Conservation (phyloP, 139 green algal genomes). For the Coccomyxa sp. region DNA sequence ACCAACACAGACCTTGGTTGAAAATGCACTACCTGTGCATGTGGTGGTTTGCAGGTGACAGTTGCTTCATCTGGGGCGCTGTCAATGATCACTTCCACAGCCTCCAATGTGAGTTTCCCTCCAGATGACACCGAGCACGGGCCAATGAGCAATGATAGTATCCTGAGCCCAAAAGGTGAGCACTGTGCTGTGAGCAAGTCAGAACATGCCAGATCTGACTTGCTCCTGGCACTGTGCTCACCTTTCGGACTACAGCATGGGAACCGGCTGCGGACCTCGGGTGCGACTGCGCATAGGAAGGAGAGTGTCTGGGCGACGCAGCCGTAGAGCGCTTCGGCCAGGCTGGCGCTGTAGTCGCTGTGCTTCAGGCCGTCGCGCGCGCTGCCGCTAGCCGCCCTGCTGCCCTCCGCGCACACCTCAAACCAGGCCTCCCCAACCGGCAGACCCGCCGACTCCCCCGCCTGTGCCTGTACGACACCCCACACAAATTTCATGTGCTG, state of each 20-base stretch:
- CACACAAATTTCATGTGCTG: not conserved
- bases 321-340: conserved; percentile 4
- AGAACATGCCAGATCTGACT: too few relatives aligned
- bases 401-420: conserved; percentile 1
- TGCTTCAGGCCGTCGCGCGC: not conserved
- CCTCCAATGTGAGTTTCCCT: too few relatives aligned
- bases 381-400: not conserved
- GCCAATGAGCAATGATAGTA: too few relatives aligned
- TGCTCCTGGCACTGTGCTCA: too few relatives aligned
- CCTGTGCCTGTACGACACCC: not conserved
- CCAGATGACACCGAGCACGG: too few relatives aligned
- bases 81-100: too few relatives aligned
- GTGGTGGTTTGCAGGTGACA: not conserved
- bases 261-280: conserved; percentile 2
- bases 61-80: too few relatives aligned
- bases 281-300: conserved; percentile 24
- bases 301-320: not conserved
- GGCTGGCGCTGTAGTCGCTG: too few relatives aligned
- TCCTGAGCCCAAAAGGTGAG: not conserved
- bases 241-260: too few relatives aligned
- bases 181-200: too few relatives aligned
- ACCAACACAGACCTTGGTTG: not conserved
- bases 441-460: not conserved
- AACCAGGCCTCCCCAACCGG: not conserved
- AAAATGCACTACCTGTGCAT: not conserved